Evolutionary conservation across 768 basidiomycete genomes (phyloP), one percentile per base, ranked within the genome.

Genomic region (Tylopilus subfusipes): DNA sequence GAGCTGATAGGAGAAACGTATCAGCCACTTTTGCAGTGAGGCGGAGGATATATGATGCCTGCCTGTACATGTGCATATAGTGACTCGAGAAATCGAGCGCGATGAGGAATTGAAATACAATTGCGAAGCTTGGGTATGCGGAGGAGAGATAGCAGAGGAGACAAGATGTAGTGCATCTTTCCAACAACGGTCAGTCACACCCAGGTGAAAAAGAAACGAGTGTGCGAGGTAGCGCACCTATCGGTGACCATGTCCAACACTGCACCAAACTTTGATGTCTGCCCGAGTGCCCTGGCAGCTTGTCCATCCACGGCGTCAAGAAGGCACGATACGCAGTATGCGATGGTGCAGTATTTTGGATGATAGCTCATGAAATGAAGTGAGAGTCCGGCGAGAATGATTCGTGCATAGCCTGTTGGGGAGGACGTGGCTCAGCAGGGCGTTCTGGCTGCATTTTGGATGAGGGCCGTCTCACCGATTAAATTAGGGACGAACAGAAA

Each of bases 21-120:
- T 69, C 46, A 63, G 54, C 43, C 34, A 36, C 16, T 18, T 7
- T 36, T 19, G n/a, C 38, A 7, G 27, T 11, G 9, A 22, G 19
- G 9, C 24, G 9, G 12, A 18, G 21, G 9, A 14, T 21, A 12
- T 12, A 25, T 3, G 5, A 34, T 19, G 22, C 46, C 61, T 63
- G 95, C 96, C 96, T 97, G 72, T 98, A 97, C 97, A 98, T 99
- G 72, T 98, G 97, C 84, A 98, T 98, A 74, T 98, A 98, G 73
- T 98, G 97, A 62, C 93, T 96, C 63, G 90, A 88, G 70, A 99
- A 99, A 71, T 99, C 97, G 53, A 99, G 83, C 1, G 95, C 84
- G 72, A 99, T 99, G 57, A 99, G 83, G 75, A 91, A 88, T 72
- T 97, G 93, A 78, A 99, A 98, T 47, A 85, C 64, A 31, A 96